These are phyloP conservation scores for Asterophora parasitica DNA, from an alignment of 768 basidiomycete species.

Conservation along the genomic window DNA sequence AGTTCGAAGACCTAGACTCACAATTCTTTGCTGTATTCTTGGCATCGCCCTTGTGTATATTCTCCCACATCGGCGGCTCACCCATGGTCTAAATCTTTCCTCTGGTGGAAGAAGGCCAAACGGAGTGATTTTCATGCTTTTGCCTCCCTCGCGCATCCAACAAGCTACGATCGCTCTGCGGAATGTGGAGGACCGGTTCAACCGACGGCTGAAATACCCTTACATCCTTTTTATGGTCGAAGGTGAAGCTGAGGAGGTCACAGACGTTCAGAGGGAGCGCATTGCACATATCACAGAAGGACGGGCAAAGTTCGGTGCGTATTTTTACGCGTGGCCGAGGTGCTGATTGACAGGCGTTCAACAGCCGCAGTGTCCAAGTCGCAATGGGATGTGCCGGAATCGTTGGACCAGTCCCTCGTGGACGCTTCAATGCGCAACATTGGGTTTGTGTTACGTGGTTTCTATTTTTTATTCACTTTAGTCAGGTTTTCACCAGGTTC, in stretches of 20 bases:
- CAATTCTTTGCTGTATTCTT: conserved; percentile 1
- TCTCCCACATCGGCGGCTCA: neutral
- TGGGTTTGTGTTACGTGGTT: conserved; percentile 15
- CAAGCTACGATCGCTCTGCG: conserved; percentile 24
- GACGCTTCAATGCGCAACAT: conserved; percentile 20
- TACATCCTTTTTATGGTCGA: conserved; percentile 25
- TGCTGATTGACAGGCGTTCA: conserved; percentile 5
- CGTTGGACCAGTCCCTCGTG: conserved; percentile 18
- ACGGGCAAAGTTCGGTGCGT: conserved; percentile 23
- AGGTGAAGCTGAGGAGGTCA: conserved; percentile 19
- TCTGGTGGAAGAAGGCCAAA: conserved; percentile 13
- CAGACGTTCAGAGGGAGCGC: conserved; percentile 19
- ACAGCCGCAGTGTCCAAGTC: conserved; percentile 19
- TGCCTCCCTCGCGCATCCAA: conserved; percentile 21
- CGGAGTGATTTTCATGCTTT: conserved; percentile 25
- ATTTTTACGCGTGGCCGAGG: neutral
- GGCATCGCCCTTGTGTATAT: conserved; percentile 2
- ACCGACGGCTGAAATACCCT: conserved; percentile 26
- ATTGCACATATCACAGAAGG: conserved; percentile 24
- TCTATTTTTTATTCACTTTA: neutral
- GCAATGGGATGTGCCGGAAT: conserved; percentile 22
- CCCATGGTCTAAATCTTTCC: neutral
- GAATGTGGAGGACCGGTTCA: conserved; percentile 27
- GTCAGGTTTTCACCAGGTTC: conserved; percentile 14
- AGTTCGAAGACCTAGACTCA: conserved; percentile 7